Evolutionary conservation across 1,284 basidiomycete species (phyloP), one percentile per base, ranked within the genome.

Genomic region (Hemileia vastatrix): DNA sequence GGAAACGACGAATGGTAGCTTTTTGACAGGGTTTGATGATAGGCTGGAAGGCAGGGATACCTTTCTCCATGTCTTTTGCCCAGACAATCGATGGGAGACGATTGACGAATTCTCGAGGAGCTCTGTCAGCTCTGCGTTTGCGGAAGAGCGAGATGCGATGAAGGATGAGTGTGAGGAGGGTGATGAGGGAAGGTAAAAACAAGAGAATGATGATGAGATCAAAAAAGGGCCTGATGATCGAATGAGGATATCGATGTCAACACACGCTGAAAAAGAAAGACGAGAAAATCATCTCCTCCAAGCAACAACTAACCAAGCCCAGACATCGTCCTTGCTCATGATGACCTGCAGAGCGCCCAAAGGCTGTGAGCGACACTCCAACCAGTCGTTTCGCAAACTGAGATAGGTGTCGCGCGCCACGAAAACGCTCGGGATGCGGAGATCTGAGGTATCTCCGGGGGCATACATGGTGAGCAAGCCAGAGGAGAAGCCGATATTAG

Each of bases 381-480:
- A 51, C 49, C 68, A 67, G 9, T 68, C 64, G 64, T 78, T 76
- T n/a, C 74, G 63, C 6, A 80, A 67, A n/a, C 69, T 61, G 23
- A 79, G 68, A 64, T 77, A 80, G 21, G 73, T 74, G 0, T 76
- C 74, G 9, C 78, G 70, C 4, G 76, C 77, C 32, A 80, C 76
- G 62, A 80, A 80, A 3, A 77, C 73, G 19, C 75, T 76, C 0
- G 79, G 78, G 36, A 80, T 79, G 18, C 65, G 66, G 43, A 80
- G 76, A 57, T 74, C 73, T 4, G 69, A 68, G 5, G 79, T 79
- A 57, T 79, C 78, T n/a, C 64, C 84, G 76, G 87, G 87, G 73
- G 86, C 88, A 76, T 86, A 91, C 90, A 93, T 92, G 65, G 88
- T 91, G 47, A 92, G 82, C 64, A 92, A 79, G n/a, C 82, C 81